Percentiles rank a stretch among this genome's conserved stretches.
Conservation (phyloP, 306 rosid genomes). For the Amphicarpaea edgeworthii region DNA sequence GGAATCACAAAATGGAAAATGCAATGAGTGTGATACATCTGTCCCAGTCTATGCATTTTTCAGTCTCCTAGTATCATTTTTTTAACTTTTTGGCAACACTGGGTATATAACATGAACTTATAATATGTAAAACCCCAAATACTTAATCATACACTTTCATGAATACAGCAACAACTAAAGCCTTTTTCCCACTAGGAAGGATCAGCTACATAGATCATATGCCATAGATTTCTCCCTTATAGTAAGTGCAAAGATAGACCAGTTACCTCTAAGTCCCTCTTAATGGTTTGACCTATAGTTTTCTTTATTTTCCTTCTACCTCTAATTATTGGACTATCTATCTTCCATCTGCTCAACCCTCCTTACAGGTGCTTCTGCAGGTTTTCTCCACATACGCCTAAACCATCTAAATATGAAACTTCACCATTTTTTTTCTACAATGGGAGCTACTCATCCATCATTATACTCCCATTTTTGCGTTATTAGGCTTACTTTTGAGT, state of each 20-base stretch:
- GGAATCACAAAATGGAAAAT: slow-evolving; percentile 3
- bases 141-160: not conserved
- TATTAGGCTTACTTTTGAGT: not conserved
- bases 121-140: not conserved
- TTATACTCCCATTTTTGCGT: not conserved
- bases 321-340: not conserved
- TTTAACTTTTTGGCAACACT: not conserved
- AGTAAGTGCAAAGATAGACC: not conserved
- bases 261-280: not conserved
- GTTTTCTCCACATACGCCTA: not conserved
- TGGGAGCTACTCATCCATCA: not conserved
- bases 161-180: not conserved
- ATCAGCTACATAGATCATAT: not conserved
- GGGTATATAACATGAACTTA: not conserved
- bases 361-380: not conserved
- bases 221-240: not conserved
- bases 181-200: not conserved
- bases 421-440: not conserved
- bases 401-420: not conserved
- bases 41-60: not conserved
- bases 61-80: not conserved
- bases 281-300: not conserved
- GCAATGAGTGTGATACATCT: slow-evolving; percentile 31
- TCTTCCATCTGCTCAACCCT: not conserved
- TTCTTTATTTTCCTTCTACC: not conserved